Evolutionary conservation across 1,139 yeast genomes (phyloP), one percentile per base, ranked within the genome.

Genomic region (Geotrichum fermentans): DNA sequence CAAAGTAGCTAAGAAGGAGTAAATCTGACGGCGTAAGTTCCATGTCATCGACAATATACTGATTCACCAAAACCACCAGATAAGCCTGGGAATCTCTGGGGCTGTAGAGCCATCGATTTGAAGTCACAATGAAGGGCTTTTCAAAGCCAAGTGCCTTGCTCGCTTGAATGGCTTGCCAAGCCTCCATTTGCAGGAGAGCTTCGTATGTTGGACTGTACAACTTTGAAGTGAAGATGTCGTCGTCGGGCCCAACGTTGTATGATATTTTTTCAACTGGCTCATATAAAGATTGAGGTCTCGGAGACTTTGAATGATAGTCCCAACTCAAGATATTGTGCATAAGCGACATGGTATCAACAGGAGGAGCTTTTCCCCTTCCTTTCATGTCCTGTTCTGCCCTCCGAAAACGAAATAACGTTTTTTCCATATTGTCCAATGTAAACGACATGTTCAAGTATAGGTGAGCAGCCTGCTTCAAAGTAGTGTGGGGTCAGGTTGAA

Each of bases 121-220:
- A 16, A 47, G 43, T 36, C 77, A 43, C 40, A 35, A 77, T 76
- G 62, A 92, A 83, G 0, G 96, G 90, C 52, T 79, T 82, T 28
- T 77, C 79, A 1, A 75, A 74, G n/a, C 38, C 47, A 20, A 87
- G 79, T 47, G 78, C 78, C 57, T 84, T 82, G 0, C 94, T 80
- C 2, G 87, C 75, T 55, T 80, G 83, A 33, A 94, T 78, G 0
- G 88, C 86, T 61, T 90, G 96, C 97, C 97, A 94, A 56, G 96
- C 85, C 69, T 94, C 98, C 41, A 90, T 69, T 68, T 90, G 71
- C 41, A 94, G 69, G 41, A 94, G 71, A 0, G 98, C 97, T 98
- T 97, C 57, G 82, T 87, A 61, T 87, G 83, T 0, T 78, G 72
- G 32, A 72, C 70, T 44, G 75, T 75, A 61, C 94, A 94, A 4